Conservation (phyloP, 1,284 basidiomycete species). For the Ustilago trichophora region DNA sequence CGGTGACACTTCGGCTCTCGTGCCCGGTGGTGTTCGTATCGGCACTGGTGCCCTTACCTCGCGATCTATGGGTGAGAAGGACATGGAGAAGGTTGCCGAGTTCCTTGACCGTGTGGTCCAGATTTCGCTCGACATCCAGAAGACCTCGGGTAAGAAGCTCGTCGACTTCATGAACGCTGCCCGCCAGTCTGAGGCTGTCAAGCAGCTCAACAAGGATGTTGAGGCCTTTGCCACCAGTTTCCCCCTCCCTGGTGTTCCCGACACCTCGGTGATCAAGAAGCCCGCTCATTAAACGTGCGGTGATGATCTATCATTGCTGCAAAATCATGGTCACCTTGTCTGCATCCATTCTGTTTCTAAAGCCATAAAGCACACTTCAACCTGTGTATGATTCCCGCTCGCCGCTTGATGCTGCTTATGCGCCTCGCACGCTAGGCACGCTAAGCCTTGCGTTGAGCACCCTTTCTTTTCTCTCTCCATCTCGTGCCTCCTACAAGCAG, state of each 20-base stretch:
- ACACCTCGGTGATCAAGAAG: conserved; percentile 69
- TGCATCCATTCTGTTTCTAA: conserved; percentile 24
- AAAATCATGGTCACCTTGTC: conserved; percentile 9
- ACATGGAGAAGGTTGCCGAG: conserved; percentile 83
- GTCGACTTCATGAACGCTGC: conserved; percentile 90
- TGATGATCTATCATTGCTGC: background rate
- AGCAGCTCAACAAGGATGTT: conserved; percentile 79
- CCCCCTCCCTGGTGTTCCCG: conserved; percentile 88
- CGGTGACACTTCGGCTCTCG: conserved; percentile 90
- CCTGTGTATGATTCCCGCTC: conserved; percentile 48
- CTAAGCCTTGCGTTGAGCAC: conserved; percentile 8
- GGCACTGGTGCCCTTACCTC: conserved; percentile 94
- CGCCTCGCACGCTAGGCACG: background rate
- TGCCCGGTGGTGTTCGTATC: conserved; percentile 96
- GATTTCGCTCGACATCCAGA: conserved; percentile 72
- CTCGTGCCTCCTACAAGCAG: conserved; percentile 1
- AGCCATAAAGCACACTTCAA: conserved; percentile 43
- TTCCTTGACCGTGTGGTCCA: conserved; percentile 71
- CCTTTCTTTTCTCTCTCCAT: conserved; percentile 3
- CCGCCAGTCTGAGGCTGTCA: conserved; percentile 78
- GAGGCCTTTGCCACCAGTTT: conserved; percentile 81
- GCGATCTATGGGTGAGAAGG: conserved; percentile 86
- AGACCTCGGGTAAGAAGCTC: conserved; percentile 92
- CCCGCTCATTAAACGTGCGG: conserved; percentile 34
- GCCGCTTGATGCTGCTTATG: background rate